Percentiles rank a stretch among this genome's conserved stretches.
These are phyloP conservation scores for Pneumocystis wakefieldiae DNA, from an alignment of 1,139 yeast species.

Conservation along the genomic window DNA sequence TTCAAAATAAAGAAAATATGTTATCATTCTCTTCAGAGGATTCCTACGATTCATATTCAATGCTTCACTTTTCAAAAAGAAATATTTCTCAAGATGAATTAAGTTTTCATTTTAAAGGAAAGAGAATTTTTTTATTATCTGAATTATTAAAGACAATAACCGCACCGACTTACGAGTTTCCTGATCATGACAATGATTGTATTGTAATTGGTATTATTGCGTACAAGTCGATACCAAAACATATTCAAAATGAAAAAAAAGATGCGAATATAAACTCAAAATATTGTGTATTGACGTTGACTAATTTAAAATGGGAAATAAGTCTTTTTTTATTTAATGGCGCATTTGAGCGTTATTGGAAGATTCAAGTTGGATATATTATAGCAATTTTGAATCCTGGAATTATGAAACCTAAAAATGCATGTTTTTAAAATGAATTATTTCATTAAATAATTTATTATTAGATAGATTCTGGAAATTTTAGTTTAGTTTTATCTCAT, in stretches of 20 bases:
- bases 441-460: background rate
- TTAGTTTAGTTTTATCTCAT: slow-evolving; percentile 45
- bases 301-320: slow-evolving; percentile 49
- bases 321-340: slow-evolving; percentile 51
- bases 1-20: background rate
- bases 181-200: slow-evolving; percentile 53
- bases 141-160: slow-evolving; percentile 46
- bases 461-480: slow-evolving; percentile 25
- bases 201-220: slow-evolving; percentile 55
- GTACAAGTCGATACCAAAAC: slow-evolving; percentile 32
- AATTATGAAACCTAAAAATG: slow-evolving; percentile 27
- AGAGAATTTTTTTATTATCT: slow-evolving; percentile 41
- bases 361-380: slow-evolving; percentile 56
- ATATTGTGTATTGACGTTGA: slow-evolving; percentile 47
- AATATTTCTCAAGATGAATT: slow-evolving; percentile 31
- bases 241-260: slow-evolving; percentile 25
- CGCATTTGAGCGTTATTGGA: slow-evolving; percentile 59
- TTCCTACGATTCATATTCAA: slow-evolving; percentile 1
- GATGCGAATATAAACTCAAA: slow-evolving; percentile 31
- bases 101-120: slow-evolving; percentile 27
- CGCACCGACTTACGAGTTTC: slow-evolving; percentile 57
- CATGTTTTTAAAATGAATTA: slow-evolving; percentile 8
- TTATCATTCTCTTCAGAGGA: background rate
- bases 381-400: slow-evolving; percentile 63
- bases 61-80: slow-evolving; percentile 22